Evolutionary conservation across 495 filamentous ascomycete species (phyloP).

Genomic region (Astrocystis sublimbata): DNA sequence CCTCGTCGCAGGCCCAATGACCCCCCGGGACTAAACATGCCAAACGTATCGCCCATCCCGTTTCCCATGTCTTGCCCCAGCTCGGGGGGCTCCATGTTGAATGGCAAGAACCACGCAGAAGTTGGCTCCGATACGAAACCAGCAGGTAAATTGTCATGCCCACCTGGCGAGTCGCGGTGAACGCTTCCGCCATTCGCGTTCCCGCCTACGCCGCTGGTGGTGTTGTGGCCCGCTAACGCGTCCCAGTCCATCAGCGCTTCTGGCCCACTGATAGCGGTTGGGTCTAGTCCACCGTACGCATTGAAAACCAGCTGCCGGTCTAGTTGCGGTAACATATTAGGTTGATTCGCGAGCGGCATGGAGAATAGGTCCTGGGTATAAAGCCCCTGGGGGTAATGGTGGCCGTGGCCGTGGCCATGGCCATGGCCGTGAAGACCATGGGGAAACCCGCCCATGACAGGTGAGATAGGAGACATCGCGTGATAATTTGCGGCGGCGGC

Average conservation of each 20-base stretch:
- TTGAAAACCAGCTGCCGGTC: slow-evolving; percentile 79
- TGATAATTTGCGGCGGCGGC: slow-evolving; percentile 42
- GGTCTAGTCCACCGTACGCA: slow-evolving; percentile 68
- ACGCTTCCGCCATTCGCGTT: slow-evolving; percentile 58
- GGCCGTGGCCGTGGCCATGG: slow-evolving; percentile 37
- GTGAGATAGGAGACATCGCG: slow-evolving; percentile 48
- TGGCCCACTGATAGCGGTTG: slow-evolving; percentile 35
- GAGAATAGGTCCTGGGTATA: slow-evolving; percentile 50
- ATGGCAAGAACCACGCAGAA: slow-evolving; percentile 91
- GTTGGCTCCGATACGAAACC: slow-evolving; percentile 53
- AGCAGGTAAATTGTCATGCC: slow-evolving; percentile 26
- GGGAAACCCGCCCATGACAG: slow-evolving; percentile 39
- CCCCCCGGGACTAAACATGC: slow-evolving; percentile 41
- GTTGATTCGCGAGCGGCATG: slow-evolving; percentile 44
- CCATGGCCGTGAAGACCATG: slow-evolving; percentile 34
- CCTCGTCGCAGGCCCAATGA: slow-evolving; percentile 29
- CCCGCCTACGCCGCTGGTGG: slow-evolving; percentile 60
- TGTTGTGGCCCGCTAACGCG: slow-evolving; percentile 28
- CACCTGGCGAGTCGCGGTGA: slow-evolving; percentile 30
- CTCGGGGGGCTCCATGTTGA: slow-evolving; percentile 80
- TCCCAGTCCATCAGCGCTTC: slow-evolving; percentile 37
- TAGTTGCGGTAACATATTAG: slow-evolving; percentile 57
- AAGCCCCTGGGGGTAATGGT: slow-evolving; percentile 39
- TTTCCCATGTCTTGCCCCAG: slow-evolving; percentile 52
- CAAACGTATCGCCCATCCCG: slow-evolving; percentile 41